Base-by-base conservation (phyloP, 2,329 filamentous ascomycete genomes). In the Penicillium sp. region DNA sequence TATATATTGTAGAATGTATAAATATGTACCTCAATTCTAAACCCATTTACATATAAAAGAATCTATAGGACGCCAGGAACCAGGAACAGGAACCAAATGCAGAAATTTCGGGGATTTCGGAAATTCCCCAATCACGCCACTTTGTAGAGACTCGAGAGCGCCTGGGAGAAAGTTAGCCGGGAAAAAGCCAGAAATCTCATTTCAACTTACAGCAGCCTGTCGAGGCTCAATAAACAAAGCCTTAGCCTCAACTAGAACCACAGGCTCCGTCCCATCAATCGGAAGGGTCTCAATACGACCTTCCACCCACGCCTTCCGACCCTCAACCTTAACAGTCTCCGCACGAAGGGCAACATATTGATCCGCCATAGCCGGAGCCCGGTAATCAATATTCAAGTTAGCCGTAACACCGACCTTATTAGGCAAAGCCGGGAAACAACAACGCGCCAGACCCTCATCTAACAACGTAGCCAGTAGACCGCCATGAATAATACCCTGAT, bases 271-370 rank as follows among this genome's bases (percentile, higher is more conserved):
- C 8, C 81, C 80, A 31, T 81, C 74, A 24, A 76, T 72, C 51
- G 80, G 79, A 53, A 97, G 70, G 48, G 87, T 84, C 77, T 95
- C 89, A 61, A 97, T 83, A 59, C 81, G 80, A 1, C 88, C 93
- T 71, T 87, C 84, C 1, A 96, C 88, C 88, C 88, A 96, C 12
- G 89, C 91, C 74, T 97, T 97, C 54, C 93, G 78, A 1, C 93
- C 91, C 65, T 97, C 89, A 1, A 91, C 86, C 72, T 85, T 90
- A 9, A 80, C 83, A 19, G 90, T 95, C 65, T 82, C 80, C 4
- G 88, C 90, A 54, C 80, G 78, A 51, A 98, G 72, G 38, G 95
- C 87, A 28, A 94, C 74, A 64, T 85, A 93, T 53, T 80, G 79
- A 21, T 81, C 80, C 6, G 89, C 88, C 60, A 79, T 81, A 39